Percentiles rank a stretch among this genome's conserved stretches.
phyloP scores from a whole-genome alignment of 306 rosid species.

The Cicer arietinum region DNA sequence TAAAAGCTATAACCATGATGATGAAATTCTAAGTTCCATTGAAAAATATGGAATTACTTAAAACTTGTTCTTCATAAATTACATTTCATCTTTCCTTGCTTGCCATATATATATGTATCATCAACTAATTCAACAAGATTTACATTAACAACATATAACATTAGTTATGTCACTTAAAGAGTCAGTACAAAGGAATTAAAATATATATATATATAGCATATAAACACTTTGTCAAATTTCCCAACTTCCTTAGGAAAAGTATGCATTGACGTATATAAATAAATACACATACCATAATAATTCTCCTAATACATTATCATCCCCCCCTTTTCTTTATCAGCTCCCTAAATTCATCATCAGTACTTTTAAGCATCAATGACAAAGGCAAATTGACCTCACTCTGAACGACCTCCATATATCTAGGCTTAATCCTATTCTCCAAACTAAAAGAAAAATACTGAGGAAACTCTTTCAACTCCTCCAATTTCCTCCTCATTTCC shows the following conservation, averaged over 20 bases:
- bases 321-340: constrained; percentile 41
- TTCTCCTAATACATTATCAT: constrained; percentile 33
- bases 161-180: not conserved
- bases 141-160: constrained; percentile 11
- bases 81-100: constrained; percentile 31
- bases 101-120: constrained; percentile 9
- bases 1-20: constrained; percentile 21
- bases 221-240: constrained; percentile 31
- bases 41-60: constrained; percentile 14
- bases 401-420: constrained; percentile 63
- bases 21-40: constrained; percentile 14
- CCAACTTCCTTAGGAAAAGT: not conserved
- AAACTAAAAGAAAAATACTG: constrained; percentile 88
- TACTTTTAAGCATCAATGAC: constrained; percentile 80
- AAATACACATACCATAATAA: constrained; percentile 22
- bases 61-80: not conserved
- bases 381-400: constrained; percentile 63
- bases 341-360: constrained; percentile 74
- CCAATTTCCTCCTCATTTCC: constrained; percentile 68
- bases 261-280: constrained; percentile 32
- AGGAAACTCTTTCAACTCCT: constrained; percentile 79
- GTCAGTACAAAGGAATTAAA: constrained; percentile 4
- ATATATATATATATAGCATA: constrained; percentile 12
- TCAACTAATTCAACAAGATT: constrained; percentile 17
- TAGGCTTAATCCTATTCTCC: constrained; percentile 91